Conservation (phyloP, 441 rosid species). For the Erysimum cheiri region DNA sequence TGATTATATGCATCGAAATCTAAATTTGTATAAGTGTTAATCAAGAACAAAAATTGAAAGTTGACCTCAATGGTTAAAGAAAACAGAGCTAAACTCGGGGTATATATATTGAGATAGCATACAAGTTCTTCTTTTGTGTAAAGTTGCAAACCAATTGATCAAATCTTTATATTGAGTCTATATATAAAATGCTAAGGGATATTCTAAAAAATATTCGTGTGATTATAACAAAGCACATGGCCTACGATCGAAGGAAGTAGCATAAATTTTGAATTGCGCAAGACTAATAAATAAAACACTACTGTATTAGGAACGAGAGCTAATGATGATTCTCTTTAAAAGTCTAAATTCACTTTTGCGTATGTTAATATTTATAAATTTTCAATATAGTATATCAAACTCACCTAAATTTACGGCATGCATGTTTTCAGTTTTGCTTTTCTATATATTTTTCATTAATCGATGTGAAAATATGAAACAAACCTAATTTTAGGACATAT, state of each 20-base stretch:
- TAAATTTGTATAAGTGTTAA: background rate
- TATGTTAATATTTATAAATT: background rate
- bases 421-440: background rate
- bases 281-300: slow-evolving; percentile 10
- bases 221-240: slow-evolving; percentile 38
- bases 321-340: slow-evolving; percentile 30
- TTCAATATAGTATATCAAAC: background rate
- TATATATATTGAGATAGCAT: slow-evolving; percentile 1
- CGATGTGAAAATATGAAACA: slow-evolving; percentile 3
- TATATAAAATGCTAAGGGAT: background rate
- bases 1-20: background rate
- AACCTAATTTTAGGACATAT: background rate
- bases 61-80: background rate
- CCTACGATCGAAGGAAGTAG: slow-evolving; percentile 10
- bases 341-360: slow-evolving; percentile 11
- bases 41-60: background rate
- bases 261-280: slow-evolving; percentile 16
- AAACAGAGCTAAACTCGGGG: too few species aligned
- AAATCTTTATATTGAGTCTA: background rate
- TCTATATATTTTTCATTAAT: background rate
- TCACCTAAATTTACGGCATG: slow-evolving; percentile 10
- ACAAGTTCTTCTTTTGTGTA: slow-evolving; percentile 10
- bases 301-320: slow-evolving; percentile 9
- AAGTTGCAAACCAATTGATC: slow-evolving; percentile 2
- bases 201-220: background rate